Base-by-base conservation (phyloP, 176 grass and related monocot species). In the Oryza longistaminata region DNA sequence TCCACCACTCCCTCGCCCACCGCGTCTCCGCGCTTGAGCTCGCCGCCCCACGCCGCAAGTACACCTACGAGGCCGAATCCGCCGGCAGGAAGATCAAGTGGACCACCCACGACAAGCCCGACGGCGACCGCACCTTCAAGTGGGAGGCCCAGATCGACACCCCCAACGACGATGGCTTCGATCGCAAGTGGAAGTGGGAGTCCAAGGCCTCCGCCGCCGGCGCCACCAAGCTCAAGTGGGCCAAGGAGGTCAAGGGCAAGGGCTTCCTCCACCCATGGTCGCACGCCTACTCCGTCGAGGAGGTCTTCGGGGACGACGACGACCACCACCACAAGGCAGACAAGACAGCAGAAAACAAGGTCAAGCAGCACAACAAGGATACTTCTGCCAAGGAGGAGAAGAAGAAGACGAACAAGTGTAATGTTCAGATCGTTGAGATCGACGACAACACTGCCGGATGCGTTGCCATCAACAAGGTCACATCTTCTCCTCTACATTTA, bases 181-280 rank as follows among this genome's bases (percentile, higher is more conserved):
- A 97, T 84, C 88, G 92, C 83, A 97, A 93, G 90, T 94, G 86
- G 83, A 87, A 82, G 66, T 94, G 95, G 95, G 82, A 76, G 84
- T 79, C 92, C 53, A 92, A 93, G 53, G 66, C 13, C 14, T 40
- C 10, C 17, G 0, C 9, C 52, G 6, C 17, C 5, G 53, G 69
- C 0, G 69, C 88, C 3, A 84, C 73, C 42, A 93, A 86, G 68
- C 37, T 94, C 84, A 93, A 88, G 58, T 97, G 92, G 92, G 78
- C 50, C 21, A 71, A 88, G 66, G 64, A 91, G 68, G 77, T 95
- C 67, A 92, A 98, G 87, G 96, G 96, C 5, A 98, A 95, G 71
- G 96, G 96, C 0, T 68, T 34, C 24, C 87, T 90, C 78, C 31
- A 82, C 60, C 93, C 89, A 0, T 84, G 86, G 85, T 88, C 91